These are phyloP conservation scores for Cicer arietinum DNA, from an alignment of 306 rosid species.

Conservation along the genomic window DNA sequence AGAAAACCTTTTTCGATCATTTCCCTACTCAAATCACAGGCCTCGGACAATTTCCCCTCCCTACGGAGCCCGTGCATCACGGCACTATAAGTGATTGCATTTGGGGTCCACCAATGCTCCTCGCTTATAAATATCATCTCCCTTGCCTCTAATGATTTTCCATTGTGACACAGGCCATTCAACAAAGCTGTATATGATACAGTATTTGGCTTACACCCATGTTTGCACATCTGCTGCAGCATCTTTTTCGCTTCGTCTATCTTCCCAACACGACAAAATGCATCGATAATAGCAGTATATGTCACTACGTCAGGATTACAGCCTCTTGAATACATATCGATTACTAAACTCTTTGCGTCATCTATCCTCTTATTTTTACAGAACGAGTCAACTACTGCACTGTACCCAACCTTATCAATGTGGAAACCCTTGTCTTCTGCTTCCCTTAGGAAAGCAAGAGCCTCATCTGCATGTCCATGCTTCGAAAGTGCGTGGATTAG, in stretches of 20 bases:
- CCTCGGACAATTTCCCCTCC: constrained; percentile 82
- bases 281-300: constrained; percentile 72
- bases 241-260: constrained; percentile 85
- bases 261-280: constrained; percentile 76
- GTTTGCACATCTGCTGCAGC: constrained; percentile 85
- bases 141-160: constrained; percentile 78
- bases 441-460: constrained; percentile 73
- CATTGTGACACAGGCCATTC: constrained; percentile 81
- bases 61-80: constrained; percentile 84
- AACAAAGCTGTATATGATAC: constrained; percentile 77
- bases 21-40: constrained; percentile 70
- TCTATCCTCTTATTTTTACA: constrained; percentile 68
- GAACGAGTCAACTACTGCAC: constrained; percentile 83
- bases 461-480: constrained; percentile 78
- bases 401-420: constrained; percentile 82
- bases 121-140: constrained; percentile 76
- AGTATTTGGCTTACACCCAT: constrained; percentile 82
- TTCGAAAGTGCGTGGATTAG: constrained; percentile 74
- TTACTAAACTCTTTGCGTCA: constrained; percentile 73
- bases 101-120: constrained; percentile 91
- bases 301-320: constrained; percentile 91
- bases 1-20: constrained; percentile 73
- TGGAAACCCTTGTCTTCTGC: constrained; percentile 71
- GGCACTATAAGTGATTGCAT: constrained; percentile 73
- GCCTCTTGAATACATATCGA: constrained; percentile 69